Base-by-base conservation (phyloP, 441 rosid species). In the Theobroma grandiflorum region DNA sequence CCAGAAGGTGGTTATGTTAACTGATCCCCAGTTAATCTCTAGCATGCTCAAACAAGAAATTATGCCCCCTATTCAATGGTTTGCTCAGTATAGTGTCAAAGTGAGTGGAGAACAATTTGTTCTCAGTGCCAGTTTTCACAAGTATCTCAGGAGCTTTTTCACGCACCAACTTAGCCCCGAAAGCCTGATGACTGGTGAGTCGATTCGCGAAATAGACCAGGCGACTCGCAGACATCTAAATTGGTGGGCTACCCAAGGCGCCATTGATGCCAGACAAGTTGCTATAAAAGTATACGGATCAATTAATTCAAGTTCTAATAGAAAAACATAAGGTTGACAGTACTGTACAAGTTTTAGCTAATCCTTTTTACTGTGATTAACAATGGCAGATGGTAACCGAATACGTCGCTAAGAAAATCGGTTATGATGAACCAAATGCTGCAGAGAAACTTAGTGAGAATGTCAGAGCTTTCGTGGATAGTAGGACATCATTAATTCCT, bases 41-140 rank as follows among this genome's bases (percentile, higher is more conserved):
- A 82, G 66, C 38, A 81, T 88, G 31, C 79, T 86, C 79, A 83
- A 45, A 55, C 84, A 81, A 79, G 89, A 86, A 6, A 86, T 80
- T 77, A 77, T n/a, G 38, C 57, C 26, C 42, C 74, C 83, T 35
- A 66, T 74, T 40, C n/a, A 68, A 26, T 82, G 88, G 65, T 87
- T 79, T 63, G 80, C 79, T 45, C 83, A 78, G 57, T 83, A 80
- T 10, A 50, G 87, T 53, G 75, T 61, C 14, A 77, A 81, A 63
- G 78, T 87, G 47, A 71, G 80, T 18, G 90, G 88, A 63, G 74
- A 83, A 88, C 50, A 85, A 79, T 67, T 76, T 84, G 58, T 76
- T 84, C 20, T 83, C 82, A 18, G 70, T 77, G 47, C 81, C 79
- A 22, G 89, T 35, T 61, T 82, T 76, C 84, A 86, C 78, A 86